Base-by-base conservation (phyloP, 306 rosid species). In the Castanea mollissima region DNA sequence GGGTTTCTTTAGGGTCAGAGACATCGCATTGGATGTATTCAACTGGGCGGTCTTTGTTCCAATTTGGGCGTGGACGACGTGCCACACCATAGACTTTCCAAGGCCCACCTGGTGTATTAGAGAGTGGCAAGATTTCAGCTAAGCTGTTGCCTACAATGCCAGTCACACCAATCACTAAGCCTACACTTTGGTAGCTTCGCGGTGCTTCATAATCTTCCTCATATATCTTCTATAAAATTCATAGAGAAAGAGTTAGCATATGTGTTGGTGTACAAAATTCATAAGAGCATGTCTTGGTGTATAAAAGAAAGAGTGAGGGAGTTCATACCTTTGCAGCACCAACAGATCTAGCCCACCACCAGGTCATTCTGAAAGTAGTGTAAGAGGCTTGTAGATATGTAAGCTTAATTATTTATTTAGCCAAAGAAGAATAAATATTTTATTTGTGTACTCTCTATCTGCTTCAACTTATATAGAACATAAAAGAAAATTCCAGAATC, bases 41-140 rank as follows among this genome's bases (percentile, higher is more conserved):
- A 62, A 90, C 52, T 0, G 90, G 92, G 78, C 86, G 91, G 4
- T 90, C 93, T 62, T 77, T 84, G 83, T 86, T 90, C 94, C 97
- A 92, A n/a, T 41, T 20, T 5, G 97, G 94, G 0, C 91, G 88
- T 7, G 91, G 91, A 1, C 93, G 87, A 19, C 94, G 93, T 0
- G 93, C 94, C 2, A 90, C 91, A 57, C 97, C 92, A 71, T 92
- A 92, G 77, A 92, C 92, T 29, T 92, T 90, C 97, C 97, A 90
- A 35, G 91, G 91, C 0, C 92, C 97, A 2, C 91, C 91, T 11
- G 94, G 97, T 1, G 97, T 88, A 74, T 90, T 90, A 16, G 87
- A 58, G 27, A 88, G 91, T 0, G 97, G 94, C 2, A 92, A 92
- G 57, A 92, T 92, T 71, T 92, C 97, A 41, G 94, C 94, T 4